Conservation (phyloP, 2,329 filamentous ascomycete species). For the Pyrenophora tritici-repentis region DNA sequence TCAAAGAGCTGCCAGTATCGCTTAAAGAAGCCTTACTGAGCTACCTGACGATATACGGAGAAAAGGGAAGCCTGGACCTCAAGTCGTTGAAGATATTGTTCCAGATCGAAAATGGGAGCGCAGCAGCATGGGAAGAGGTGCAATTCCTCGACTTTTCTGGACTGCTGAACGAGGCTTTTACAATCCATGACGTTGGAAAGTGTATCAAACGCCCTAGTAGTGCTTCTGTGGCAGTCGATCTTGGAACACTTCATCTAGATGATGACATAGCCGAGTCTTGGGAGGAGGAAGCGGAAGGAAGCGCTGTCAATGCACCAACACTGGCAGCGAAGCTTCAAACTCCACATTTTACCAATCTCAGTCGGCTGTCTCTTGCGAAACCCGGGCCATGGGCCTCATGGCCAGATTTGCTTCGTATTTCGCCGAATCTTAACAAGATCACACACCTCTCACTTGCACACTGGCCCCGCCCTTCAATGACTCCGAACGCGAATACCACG, state of each 20-base stretch:
- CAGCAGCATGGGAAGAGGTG: constrained; percentile 51
- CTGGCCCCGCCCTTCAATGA: constrained; percentile 65
- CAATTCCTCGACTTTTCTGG: constrained; percentile 59
- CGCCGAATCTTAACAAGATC: constrained; percentile 59
- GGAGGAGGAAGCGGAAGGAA: constrained; percentile 49
- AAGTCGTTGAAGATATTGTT: constrained; percentile 59
- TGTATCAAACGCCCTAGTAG: constrained; percentile 37
- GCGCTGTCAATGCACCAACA: background rate
- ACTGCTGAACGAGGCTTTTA: constrained; percentile 56
- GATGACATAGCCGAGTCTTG: constrained; percentile 51
- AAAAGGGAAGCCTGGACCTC: constrained; percentile 47
- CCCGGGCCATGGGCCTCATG: constrained; percentile 57
- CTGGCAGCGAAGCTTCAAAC: constrained; percentile 25
- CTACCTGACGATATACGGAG: constrained; percentile 60
- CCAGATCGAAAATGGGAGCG: constrained; percentile 40
- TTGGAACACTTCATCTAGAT: constrained; percentile 21
- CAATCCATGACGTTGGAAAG: constrained; percentile 56
- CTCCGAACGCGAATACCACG: constrained; percentile 57
- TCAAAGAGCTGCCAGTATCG: constrained; percentile 57
- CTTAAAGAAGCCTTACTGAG: constrained; percentile 60
- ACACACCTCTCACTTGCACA: constrained; percentile 67
- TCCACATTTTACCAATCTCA: constrained; percentile 57
- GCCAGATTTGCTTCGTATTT: constrained; percentile 59
- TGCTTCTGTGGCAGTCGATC: constrained; percentile 11
- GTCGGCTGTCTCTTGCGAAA: constrained; percentile 63